Evolutionary conservation across 305 asterid genomes (phyloP).

Genomic region (Fraxinus velutina): DNA sequence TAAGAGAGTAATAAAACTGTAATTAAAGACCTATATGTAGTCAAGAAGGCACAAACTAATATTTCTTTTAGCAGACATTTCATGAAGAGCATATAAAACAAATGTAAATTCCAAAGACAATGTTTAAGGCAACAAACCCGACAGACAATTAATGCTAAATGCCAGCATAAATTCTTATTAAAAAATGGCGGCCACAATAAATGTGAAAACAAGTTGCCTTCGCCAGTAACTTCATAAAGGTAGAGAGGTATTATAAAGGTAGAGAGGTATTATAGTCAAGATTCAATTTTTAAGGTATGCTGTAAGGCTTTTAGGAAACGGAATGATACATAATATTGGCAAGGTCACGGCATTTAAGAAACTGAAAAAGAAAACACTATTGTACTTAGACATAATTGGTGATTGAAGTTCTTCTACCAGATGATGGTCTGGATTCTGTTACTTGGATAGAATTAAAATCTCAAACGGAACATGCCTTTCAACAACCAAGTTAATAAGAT

Average conservation of each 20-base stretch:
- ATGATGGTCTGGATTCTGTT: background rate
- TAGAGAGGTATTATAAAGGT: background rate
- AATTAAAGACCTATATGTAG: conserved; percentile 2
- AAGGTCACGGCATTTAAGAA: background rate
- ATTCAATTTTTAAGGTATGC: background rate
- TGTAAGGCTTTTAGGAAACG: background rate
- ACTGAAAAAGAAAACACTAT: background rate
- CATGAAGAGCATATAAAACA: background rate
- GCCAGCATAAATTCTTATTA: background rate
- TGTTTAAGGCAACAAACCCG: background rate
- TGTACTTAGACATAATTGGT: background rate
- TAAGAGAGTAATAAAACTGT: background rate
- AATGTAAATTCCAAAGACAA: background rate
- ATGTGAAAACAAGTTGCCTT: background rate
- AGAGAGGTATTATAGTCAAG: background rate
- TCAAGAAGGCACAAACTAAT: background rate
- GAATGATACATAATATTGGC: background rate
- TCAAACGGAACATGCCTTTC: background rate
- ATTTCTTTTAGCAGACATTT: background rate
- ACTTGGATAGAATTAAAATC: background rate
- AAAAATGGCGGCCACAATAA: background rate
- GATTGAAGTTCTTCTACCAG: background rate
- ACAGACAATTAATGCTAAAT: background rate
- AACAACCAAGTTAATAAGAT: background rate
- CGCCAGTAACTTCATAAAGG: background rate